Evolutionary conservation across 192 early-diverging fungal species (phyloP).

Genomic region (Phlyctochytrium planicorne): DNA sequence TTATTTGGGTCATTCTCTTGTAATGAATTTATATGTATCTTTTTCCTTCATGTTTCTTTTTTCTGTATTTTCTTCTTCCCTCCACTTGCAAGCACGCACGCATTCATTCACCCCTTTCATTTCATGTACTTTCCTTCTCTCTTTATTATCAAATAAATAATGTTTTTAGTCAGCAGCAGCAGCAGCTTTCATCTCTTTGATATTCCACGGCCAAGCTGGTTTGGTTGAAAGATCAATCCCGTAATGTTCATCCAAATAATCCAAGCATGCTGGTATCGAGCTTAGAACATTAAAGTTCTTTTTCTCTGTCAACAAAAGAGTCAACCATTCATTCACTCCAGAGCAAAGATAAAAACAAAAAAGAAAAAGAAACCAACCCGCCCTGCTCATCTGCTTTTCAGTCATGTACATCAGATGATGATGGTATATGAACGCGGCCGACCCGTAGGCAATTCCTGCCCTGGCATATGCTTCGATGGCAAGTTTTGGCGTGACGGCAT

Average conservation of each 20-base stretch:
- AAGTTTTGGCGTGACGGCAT: constrained; percentile 73
- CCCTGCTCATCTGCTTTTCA: constrained; percentile 75
- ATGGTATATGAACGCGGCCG: constrained; percentile 81
- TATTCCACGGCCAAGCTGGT: constrained; percentile 24
- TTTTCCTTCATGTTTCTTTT: no score
- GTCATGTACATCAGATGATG: constrained; percentile 98
- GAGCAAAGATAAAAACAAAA: neutral
- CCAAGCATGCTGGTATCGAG: constrained; percentile 73
- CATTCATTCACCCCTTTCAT: no score
- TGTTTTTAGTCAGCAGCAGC: no score
- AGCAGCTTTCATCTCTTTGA: no score
- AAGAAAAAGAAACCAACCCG: constrained; percentile 28
- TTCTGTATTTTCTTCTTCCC: no score
- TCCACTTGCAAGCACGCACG: no score
- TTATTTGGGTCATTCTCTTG: no score
- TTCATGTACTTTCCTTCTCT: no score
- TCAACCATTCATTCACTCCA: no score
- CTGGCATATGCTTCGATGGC: constrained; percentile 62
- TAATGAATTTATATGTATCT: no score
- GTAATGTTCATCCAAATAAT: constrained; percentile 66
- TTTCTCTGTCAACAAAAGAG: constrained; percentile 50
- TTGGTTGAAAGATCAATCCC: constrained; percentile 28
- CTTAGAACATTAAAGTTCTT: constrained; percentile 86
- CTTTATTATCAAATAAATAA: no score
- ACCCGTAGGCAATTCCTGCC: constrained; percentile 73